Evolutionary conservation across 495 filamentous ascomycete genomes (phyloP), one percentile per base, ranked within the genome.

Genomic region (Lindgomyces ingoldianus): DNA sequence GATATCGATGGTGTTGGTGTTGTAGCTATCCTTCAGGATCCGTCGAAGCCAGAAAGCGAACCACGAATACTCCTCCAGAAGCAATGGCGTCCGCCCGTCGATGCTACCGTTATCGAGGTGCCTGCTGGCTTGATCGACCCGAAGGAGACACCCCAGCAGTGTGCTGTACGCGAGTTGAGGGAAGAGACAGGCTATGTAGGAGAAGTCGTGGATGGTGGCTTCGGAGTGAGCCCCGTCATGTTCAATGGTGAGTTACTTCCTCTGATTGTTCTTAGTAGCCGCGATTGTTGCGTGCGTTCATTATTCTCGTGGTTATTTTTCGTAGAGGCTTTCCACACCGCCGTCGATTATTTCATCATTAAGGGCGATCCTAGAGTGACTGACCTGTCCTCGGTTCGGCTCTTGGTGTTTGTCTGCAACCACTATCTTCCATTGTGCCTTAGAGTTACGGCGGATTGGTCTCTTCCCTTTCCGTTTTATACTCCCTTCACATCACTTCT

Each of bases 101-200:
- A 89, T 67, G 88, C 87, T 65, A 78, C 91, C 45, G 81, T 83
- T 24, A 89, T 96, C 62, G 92, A 96, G 71, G 80, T 96, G 0
- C 92, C 92, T 0, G 93, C 92, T 4, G 92, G 92, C 0, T 76
- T 97, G 4, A 84, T 96, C 8, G 92, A 97, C 76, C 86, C 84
- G 4, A 86, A 84, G 18, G 93, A 97, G 74, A 88, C 84, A 0
- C 81, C 88, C 0, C 89, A 91, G 69, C 73, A 88, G 60, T 88
- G 87, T 59, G 92, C 93, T 9, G 80, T 96, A 6, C 80, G 92
- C 18, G 92, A 97, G 72, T 80, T 97, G 60, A 91, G 84, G 65
- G 92, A 97, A 73, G 92, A 97, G 76, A 95, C 92, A 0, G 92
- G 92, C 3, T 96, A 93, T 74, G 83, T 91, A 14, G 90, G 87